A percentile compares a stretch with the other conserved stretches of the same genome.
phyloP scores from a whole-genome alignment of 1,139 yeast species.

The Lodderomyces orthopsilosis region DNA sequence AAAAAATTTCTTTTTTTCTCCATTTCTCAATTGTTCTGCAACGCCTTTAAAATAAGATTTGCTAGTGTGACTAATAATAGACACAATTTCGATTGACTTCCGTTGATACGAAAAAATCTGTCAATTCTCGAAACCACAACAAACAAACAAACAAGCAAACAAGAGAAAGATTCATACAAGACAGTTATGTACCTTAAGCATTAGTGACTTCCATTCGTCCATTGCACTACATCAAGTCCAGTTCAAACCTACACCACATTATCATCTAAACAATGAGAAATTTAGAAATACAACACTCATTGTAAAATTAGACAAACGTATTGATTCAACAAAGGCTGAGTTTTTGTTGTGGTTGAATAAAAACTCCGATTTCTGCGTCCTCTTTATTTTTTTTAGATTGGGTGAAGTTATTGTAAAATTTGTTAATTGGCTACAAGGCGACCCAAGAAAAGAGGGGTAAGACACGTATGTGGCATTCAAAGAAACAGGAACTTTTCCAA shows the following conservation, averaged over 20 bases:
- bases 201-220: not conserved
- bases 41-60: not conserved
- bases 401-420: not conserved
- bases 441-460: not conserved
- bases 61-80: not conserved
- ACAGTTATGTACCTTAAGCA: too few species aligned
- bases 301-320: too few species aligned
- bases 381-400: not conserved
- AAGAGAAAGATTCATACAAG: too few species aligned
- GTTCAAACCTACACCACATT: too few species aligned
- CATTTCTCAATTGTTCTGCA: too few species aligned
- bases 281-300: too few species aligned
- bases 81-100: not conserved
- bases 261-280: not conserved
- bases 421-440: not conserved
- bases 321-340: not conserved
- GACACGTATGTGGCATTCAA: not conserved
- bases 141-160: too few species aligned
- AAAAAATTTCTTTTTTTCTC: not conserved
- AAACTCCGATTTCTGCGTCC: not conserved
- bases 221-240: not conserved
- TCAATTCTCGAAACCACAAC: too few species aligned
- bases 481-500: too few species aligned
- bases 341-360: not conserved
- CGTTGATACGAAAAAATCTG: not conserved